Evolutionary conservation across 2,329 filamentous ascomycete species (phyloP).

Genomic region (Pestalotiopsis fici): DNA sequence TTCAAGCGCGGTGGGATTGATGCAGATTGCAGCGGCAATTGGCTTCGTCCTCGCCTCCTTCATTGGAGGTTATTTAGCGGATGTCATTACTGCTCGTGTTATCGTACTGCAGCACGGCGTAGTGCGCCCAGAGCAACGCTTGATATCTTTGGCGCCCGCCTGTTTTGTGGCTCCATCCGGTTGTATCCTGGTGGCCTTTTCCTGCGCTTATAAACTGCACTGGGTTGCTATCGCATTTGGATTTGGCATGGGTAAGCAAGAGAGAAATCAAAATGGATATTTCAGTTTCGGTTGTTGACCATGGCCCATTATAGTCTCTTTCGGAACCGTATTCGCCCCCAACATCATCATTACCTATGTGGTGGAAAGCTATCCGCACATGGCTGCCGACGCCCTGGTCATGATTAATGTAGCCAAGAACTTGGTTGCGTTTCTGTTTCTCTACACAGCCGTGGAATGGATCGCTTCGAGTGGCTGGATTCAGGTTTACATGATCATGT

Average conservation of each 20-base stretch:
- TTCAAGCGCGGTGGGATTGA: neutral
- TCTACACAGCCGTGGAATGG: constrained; percentile 11
- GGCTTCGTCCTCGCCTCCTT: neutral
- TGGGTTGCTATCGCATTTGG: neutral
- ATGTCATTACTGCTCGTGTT: neutral
- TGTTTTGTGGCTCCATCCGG: neutral
- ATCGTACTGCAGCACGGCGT: neutral
- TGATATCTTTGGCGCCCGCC: neutral
- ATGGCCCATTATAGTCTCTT: neutral
- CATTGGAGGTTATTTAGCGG: neutral
- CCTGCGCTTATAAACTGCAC: neutral
- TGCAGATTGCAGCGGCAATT: neutral
- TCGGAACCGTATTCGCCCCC: neutral
- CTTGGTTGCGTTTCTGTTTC: constrained; percentile 10
- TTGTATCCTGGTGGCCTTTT: neutral
- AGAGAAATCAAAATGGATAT: neutral
- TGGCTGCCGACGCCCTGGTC: neutral
- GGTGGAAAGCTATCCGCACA: neutral
- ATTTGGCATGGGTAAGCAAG: neutral
- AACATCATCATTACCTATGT: constrained; percentile 3
- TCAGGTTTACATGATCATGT: constrained; percentile 14
- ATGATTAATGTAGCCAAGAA: constrained; percentile 2
- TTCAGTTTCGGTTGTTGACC: neutral
- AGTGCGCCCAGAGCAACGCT: neutral
- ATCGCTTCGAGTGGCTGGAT: constrained; percentile 9